Evolutionary conservation across 176 grass and related monocot genomes (phyloP).

Genomic region (Triticum turgidum): DNA sequence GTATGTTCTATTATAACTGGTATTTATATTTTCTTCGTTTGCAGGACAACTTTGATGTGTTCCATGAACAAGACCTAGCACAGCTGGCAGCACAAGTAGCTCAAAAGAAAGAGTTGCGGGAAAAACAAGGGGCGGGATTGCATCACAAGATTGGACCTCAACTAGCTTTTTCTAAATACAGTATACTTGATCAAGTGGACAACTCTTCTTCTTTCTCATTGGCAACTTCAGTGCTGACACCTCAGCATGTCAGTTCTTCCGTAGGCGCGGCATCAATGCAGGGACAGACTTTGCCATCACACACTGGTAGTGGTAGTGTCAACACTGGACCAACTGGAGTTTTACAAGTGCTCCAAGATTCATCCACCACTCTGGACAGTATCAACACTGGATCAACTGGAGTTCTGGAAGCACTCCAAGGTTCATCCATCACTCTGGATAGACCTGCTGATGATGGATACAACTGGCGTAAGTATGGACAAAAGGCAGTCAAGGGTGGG

Average conservation of each 20-base stretch:
- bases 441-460: conserved; percentile 38
- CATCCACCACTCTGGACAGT: conserved; percentile 4
- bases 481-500: conserved; percentile 20
- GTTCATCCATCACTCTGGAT: conserved; percentile 19
- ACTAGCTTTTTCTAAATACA: conserved; percentile 23
- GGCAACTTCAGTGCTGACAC: neutral
- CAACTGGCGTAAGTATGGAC: conserved; percentile 26
- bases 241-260: neutral
- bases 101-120: conserved; percentile 2
- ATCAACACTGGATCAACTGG: conserved; percentile 12
- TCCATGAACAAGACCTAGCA: conserved; percentile 56
- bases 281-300: conserved; percentile 18
- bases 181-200: conserved; percentile 17
- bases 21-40: neutral
- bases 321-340: conserved; percentile 13
- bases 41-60: conserved; percentile 64
- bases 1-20: neutral
- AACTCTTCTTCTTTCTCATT: conserved; percentile 27
- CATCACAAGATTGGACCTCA: neutral
- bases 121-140: neutral
- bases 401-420: conserved; percentile 22
- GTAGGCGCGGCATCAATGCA: neutral
- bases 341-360: conserved; percentile 26
- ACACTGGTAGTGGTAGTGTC: conserved; percentile 1
- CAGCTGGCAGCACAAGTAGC: conserved; percentile 57